Conservation (phyloP, 1,139 yeast species). For the Taphrina confusa region DNA sequence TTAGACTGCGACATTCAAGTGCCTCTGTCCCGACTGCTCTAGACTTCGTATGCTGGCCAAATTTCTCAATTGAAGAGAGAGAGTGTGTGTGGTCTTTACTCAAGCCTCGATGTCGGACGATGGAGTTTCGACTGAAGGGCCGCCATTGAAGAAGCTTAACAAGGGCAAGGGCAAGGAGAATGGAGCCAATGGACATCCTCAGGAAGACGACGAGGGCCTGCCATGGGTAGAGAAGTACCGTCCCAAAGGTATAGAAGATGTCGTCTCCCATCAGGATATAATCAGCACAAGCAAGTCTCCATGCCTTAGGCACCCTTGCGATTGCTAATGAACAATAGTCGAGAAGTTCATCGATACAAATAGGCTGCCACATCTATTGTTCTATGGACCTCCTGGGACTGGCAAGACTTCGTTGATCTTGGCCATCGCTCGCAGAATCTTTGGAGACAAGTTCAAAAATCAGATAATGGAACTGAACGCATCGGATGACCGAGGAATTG, state of each 20-base stretch:
- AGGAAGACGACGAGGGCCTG: constrained; percentile 20
- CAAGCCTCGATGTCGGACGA: constrained; percentile 26
- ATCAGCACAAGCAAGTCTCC: constrained; percentile 56
- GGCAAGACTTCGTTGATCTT: constrained; percentile 92
- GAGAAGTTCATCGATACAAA: constrained; percentile 82
- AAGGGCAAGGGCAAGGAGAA: constrained; percentile 34
- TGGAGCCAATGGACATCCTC: background rate
- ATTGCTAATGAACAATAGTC: constrained; percentile 47
- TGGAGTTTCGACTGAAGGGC: constrained; percentile 32
- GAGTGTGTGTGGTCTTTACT: no score
- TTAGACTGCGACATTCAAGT: no score
- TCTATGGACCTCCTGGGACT: constrained; percentile 97
- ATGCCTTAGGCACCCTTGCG: background rate
- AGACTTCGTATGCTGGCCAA: no score
- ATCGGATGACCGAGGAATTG: constrained; percentile 83
- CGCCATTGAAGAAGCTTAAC: constrained; percentile 10
- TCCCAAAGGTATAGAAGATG: constrained; percentile 78
- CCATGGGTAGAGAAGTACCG: constrained; percentile 91
- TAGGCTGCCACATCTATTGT: constrained; percentile 87
- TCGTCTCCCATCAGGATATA: constrained; percentile 86
- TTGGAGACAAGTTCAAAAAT: constrained; percentile 65
- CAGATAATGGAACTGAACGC: constrained; percentile 67
- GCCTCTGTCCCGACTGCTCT: no score
- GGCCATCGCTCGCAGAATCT: constrained; percentile 81
- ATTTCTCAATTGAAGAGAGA: no score